Percentiles rank a stretch among this genome's conserved stretches.
Evolutionary conservation across 129 eudicot genomes (phyloP).

Genomic region (Silybum marianum): DNA sequence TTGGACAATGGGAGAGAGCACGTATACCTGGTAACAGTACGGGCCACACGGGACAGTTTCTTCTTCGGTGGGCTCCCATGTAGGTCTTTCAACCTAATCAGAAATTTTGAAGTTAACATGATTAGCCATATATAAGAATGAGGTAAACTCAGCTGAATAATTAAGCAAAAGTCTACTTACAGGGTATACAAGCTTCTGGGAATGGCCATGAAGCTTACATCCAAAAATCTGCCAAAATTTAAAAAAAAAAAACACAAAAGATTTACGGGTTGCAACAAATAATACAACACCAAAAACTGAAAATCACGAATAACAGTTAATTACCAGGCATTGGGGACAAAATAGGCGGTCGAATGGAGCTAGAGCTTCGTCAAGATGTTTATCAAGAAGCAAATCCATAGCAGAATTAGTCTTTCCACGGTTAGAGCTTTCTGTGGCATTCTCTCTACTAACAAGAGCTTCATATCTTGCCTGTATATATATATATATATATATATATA

Average conservation of each 20-base stretch:
- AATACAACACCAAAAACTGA: conserved; percentile 13
- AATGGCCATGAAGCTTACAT: conserved; percentile 85
- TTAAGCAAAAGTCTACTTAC: conserved; percentile 46
- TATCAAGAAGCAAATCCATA: conserved; percentile 51
- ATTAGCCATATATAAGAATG: conserved; percentile 2
- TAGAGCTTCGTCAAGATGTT: conserved; percentile 76
- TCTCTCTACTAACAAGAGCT: conserved; percentile 47
- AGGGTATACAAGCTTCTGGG: conserved; percentile 77
- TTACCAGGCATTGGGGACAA: conserved; percentile 87
- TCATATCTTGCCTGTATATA: conserved; percentile 71
- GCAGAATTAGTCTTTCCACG: conserved; percentile 36
- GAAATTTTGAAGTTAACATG: conserved; percentile 6
- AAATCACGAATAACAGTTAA: conserved; percentile 10
- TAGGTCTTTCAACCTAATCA: conserved; percentile 61
- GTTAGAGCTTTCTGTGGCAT: conserved; percentile 19
- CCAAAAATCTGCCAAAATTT: conserved; percentile 65
- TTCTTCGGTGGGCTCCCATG: conserved; percentile 49
- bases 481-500: too few relatives aligned
- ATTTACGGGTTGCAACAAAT: conserved; percentile 13
- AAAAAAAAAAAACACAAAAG: not conserved
- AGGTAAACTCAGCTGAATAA: not conserved
- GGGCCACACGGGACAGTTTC: conserved; percentile 63
- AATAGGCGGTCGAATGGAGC: conserved; percentile 78
- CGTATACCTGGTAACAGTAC: conserved; percentile 64
- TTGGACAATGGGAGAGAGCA: not conserved